Base-by-base conservation (phyloP, 2,329 filamentous ascomycete genomes). In the Trichocomaceae sp. region DNA sequence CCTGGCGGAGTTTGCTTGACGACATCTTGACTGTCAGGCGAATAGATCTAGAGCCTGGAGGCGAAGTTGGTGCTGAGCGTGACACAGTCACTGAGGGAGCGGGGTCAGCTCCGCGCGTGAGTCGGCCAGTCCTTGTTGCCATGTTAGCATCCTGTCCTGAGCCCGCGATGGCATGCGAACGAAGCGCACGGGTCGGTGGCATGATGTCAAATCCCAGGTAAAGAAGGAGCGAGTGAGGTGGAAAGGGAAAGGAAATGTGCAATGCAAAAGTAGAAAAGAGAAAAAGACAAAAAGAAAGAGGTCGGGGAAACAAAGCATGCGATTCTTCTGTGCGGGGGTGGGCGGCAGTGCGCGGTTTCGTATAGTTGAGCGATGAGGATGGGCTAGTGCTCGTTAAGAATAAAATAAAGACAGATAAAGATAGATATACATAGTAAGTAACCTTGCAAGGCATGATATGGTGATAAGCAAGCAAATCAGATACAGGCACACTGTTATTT, bases 11-110 rank as follows among this genome's bases (percentile, higher is more conserved):
- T 63, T 76, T 78, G 62, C 69, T 76, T 19, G 75, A 70, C 17
- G 76, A 73, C 70, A 77, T 77, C 60, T 75, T 79, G 50, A 79
- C 70, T 5, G 72, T 78, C 52, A 79, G 62, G 58, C 70, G 72
- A 47, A 79, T 72, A 41, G 74, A 74, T 62, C 67, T 72, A 17
- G 61, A 58, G 53, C 74, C 69, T 52, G 68, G 71, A 13, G 69
- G 58, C 19, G 68, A 64, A 19, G 63, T 63, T 52, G 71, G 64
- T 17, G 66, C 60, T 47, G 67, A 66, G 56, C 69, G 68, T 47
- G 69, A 69, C 35, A 74, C 65, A 48, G 70, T 71, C 44, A 73
- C 66, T 53, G 69, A 66, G 19, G 50, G 42, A 22, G 55, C 44
- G 26, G 64, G 58, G 54, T 65, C 61, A 51, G 60, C 58, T 56